These are phyloP conservation scores for Passiflora organensis DNA, from an alignment of 345 rosid genomes.

Conservation along the genomic window DNA sequence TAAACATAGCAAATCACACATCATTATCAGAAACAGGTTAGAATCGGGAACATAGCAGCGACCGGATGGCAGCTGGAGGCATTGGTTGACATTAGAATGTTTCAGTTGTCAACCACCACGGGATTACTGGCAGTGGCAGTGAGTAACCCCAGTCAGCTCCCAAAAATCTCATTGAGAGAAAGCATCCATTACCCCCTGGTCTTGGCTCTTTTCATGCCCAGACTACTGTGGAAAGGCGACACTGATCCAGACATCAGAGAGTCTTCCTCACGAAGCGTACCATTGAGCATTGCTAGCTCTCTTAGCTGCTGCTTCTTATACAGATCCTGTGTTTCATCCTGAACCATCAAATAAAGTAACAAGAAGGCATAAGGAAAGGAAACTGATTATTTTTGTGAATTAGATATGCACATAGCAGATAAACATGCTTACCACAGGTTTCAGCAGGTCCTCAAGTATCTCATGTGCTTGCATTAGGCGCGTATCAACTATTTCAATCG, in stretches of 20 bases:
- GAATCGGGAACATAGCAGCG: not conserved
- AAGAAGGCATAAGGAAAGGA: too few relatives aligned
- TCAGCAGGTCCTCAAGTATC: constrained; percentile 85
- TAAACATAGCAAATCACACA: not conserved
- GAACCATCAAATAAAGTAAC: not conserved
- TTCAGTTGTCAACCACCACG: too few relatives aligned
- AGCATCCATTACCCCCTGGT: constrained; percentile 55
- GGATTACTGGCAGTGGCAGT: constrained; percentile 20
- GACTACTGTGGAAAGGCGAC: constrained; percentile 82
- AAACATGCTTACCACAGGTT: constrained; percentile 59
- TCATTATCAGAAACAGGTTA: too few relatives aligned
- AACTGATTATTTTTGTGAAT: too few relatives aligned
- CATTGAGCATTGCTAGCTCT: constrained; percentile 92
- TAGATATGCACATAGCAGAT: too few relatives aligned
- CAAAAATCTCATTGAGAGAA: constrained; percentile 20
- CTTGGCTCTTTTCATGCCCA: constrained; percentile 95
- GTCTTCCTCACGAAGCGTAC: constrained; percentile 84
- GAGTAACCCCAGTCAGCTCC: constrained; percentile 17
- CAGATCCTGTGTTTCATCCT: constrained; percentile 94
- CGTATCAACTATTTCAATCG: constrained; percentile 81
- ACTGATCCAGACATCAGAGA: constrained; percentile 91
- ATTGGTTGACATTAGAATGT: too few relatives aligned
- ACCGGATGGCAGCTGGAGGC: not conserved
- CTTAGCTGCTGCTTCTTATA: constrained; percentile 96
- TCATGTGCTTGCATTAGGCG: constrained; percentile 90